phyloP scores from a whole-genome alignment of 495 filamentous ascomycete species.

The Aspergillus haitiensis region DNA sequence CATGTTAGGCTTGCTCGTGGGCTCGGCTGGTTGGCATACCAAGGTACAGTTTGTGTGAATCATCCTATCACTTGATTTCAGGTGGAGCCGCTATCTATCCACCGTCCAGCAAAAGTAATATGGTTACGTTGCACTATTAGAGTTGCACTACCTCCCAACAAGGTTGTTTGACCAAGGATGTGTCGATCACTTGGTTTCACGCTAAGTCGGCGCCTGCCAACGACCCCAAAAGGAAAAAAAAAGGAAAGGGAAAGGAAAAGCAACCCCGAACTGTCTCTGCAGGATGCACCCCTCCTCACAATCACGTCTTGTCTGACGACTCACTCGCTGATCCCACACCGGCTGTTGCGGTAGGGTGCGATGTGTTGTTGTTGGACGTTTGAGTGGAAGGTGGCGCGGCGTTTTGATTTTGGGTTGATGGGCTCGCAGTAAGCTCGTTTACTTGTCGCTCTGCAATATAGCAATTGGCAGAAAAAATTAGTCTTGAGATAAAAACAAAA shows the following conservation, averaged over 20 bases:
- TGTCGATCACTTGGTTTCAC: not conserved
- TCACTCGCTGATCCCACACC: slow-evolving; percentile 26
- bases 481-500: slow-evolving; percentile 1
- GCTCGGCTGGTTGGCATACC: not conserved
- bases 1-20: not conserved
- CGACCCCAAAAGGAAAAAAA: not conserved
- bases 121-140: not conserved
- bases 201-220: no score
- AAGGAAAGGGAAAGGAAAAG: not conserved
- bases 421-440: slow-evolving; percentile 28
- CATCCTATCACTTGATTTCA: not conserved
- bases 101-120: not conserved
- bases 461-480: slow-evolving; percentile 15
- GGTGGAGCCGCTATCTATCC: slow-evolving; percentile 2
- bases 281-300: slow-evolving; percentile 3
- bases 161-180: not conserved
- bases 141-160: not conserved
- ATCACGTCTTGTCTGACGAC: slow-evolving; percentile 29
- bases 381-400: slow-evolving; percentile 15
- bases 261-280: slow-evolving; percentile 6
- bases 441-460: slow-evolving; percentile 38
- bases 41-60: not conserved
- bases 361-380: slow-evolving; percentile 19
- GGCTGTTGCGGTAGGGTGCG: slow-evolving; percentile 14
- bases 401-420: slow-evolving; percentile 16